Evolutionary conservation across 345 rosid species (phyloP).

Genomic region (Capsella bursapastoris): DNA sequence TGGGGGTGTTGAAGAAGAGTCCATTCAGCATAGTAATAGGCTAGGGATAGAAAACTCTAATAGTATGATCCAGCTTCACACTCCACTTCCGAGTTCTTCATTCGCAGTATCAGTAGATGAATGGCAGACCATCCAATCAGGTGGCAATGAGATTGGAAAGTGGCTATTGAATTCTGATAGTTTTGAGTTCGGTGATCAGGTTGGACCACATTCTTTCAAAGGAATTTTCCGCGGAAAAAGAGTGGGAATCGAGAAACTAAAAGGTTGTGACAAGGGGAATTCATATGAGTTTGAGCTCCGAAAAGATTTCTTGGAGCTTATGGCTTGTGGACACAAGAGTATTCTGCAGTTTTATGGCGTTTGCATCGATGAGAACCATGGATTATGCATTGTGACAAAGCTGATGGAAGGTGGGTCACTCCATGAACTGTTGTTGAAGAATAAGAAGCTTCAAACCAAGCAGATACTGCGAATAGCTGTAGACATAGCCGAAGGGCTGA

Average conservation of each 20-base stretch:
- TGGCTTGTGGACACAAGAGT: constrained; percentile 93
- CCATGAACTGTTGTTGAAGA: constrained; percentile 74
- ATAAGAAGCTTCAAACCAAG: constrained; percentile 78
- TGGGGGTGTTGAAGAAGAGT: constrained; percentile 76
- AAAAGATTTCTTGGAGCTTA: constrained; percentile 79
- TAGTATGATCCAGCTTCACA: constrained; percentile 63
- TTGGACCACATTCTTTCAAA: constrained; percentile 67
- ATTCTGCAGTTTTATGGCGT: constrained; percentile 81
- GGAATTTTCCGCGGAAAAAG: constrained; percentile 76
- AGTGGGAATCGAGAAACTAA: constrained; percentile 87
- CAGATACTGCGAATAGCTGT: constrained; percentile 72
- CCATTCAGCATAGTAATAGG: constrained; percentile 54
- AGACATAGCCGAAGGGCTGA: constrained; percentile 84
- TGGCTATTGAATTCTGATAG: constrained; percentile 81
- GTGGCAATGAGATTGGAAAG: constrained; percentile 70
- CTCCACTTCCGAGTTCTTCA: constrained; percentile 82
- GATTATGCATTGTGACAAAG: constrained; percentile 86
- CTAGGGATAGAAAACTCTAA: constrained; percentile 55
- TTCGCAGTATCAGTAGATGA: constrained; percentile 75
- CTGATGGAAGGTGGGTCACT: constrained; percentile 94
- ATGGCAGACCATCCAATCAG: constrained; percentile 86
- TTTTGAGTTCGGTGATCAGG: constrained; percentile 81
- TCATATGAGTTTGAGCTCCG: constrained; percentile 80
- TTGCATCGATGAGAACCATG: constrained; percentile 88
- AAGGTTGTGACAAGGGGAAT: constrained; percentile 97